Evolutionary conservation across 495 filamentous ascomycete genomes (phyloP), one percentile per base, ranked within the genome.

Genomic region (Jackrogersella multiformis): DNA sequence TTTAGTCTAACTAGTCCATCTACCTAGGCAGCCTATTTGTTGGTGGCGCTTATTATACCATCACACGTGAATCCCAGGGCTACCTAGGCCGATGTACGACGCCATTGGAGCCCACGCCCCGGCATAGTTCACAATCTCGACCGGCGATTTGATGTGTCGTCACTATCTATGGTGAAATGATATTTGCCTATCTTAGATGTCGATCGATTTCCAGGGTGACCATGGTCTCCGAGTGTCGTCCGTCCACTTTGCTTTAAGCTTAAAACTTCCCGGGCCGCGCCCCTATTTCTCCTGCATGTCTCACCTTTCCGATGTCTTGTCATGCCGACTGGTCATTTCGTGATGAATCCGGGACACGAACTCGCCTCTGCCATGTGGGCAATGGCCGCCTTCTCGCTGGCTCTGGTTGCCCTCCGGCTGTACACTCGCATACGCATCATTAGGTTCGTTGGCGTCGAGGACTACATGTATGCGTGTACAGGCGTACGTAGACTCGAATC

Each of bases 381-480:
- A 42, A 71, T 79, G 73, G 74, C 70, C 13, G 68, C 48, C 35
- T 51, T 79, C 16, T 74, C 70, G 36, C 59, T 78, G 4, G 48
- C 55, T 12, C 56, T 79, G 38, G 73, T 76, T 21, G 61, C 53
- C 34, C 76, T 79, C 15, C 68, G 77, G 20, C 64, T 79, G 5
- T 79, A 79, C 36, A 79, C 77, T 5, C 73, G 77, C 23, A 59
- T 78, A 23, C 65, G 58, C 39, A 74, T 79, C 70, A 69, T 78
- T 41, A 71, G 65, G 45, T 79, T 79, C 35, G 58, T 79, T 54
- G 77, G 77, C 48, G 57, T 66, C 44, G 77, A 79, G 61, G 77
- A 79, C 58, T 64, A 79, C 54, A 63, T 78, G 61, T 79, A 74
- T 59, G 66, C 63, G 21, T 66, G 52, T 44, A 78, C 76, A 35